These are phyloP conservation scores for Teunomyces aglyptinius DNA, from an alignment of 805 yeast genomes.

Conservation along the genomic window DNA sequence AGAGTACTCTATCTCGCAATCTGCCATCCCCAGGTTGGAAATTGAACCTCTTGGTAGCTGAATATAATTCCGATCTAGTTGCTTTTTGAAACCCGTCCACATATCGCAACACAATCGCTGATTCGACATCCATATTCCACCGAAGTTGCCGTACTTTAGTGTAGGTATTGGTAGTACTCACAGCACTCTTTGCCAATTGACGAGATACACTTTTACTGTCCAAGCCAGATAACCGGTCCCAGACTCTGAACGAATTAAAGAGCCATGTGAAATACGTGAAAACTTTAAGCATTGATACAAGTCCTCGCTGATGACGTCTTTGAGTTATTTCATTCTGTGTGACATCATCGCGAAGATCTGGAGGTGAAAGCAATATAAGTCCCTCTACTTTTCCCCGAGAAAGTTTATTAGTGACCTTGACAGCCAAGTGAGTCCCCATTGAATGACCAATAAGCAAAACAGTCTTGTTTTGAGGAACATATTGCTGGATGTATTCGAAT, in stretches of 20 bases:
- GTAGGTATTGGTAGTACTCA: slow-evolving; percentile 21
- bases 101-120: slow-evolving; percentile 53
- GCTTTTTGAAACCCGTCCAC: slow-evolving; percentile 49
- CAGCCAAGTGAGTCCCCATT: slow-evolving; percentile 62
- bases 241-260: slow-evolving; percentile 53
- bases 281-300: slow-evolving; percentile 19
- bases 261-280: slow-evolving; percentile 42
- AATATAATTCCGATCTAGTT: slow-evolving; percentile 41
- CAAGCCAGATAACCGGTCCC: slow-evolving; percentile 64
- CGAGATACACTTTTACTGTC: slow-evolving; percentile 58
- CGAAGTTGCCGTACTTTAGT: slow-evolving; percentile 58
- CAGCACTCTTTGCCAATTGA: slow-evolving; percentile 35
- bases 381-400: slow-evolving; percentile 44
- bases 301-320: slow-evolving; percentile 4
- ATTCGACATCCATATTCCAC: slow-evolving; percentile 66
- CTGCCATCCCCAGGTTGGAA: slow-evolving; percentile 29
- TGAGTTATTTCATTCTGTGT: slow-evolving; percentile 5
- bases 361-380: slow-evolving; percentile 50
- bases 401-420: slow-evolving; percentile 42
- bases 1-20: slow-evolving; percentile 44
- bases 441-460: slow-evolving; percentile 66
- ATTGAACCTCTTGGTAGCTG: slow-evolving; percentile 35
- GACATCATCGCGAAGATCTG: slow-evolving; percentile 31
- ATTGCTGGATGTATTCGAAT: slow-evolving; percentile 33
- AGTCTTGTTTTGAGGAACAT: slow-evolving; percentile 40